phyloP scores from a whole-genome alignment of 108 stramenopile species.

The Skeletonema costatum region DNA sequence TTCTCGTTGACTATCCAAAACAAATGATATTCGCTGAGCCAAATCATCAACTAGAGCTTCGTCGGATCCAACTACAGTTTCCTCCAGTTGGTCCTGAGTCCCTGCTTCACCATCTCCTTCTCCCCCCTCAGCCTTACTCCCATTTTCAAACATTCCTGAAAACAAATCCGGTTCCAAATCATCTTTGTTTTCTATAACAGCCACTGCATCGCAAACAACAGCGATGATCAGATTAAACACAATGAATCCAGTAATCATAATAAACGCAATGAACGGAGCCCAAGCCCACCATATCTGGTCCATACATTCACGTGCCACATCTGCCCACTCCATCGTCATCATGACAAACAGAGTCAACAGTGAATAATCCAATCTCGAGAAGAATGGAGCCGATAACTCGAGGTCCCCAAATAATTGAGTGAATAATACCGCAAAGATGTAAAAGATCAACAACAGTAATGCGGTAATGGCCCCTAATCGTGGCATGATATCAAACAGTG shows the following conservation, averaged over 20 bases:
- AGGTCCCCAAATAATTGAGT: constrained; percentile 63
- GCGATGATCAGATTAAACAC: constrained; percentile 42
- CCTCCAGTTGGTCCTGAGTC: neutral
- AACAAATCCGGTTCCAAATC: constrained; percentile 5
- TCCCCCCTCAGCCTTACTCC: neutral
- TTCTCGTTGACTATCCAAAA: constrained; percentile 26
- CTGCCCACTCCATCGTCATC: constrained; percentile 48
- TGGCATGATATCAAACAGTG: constrained; percentile 65
- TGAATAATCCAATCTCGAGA: constrained; percentile 22
- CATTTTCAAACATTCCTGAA: neutral
- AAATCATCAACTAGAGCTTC: constrained; percentile 23
- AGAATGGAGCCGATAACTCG: constrained; percentile 23
- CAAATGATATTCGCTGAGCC: constrained; percentile 10
- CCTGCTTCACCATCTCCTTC: neutral
- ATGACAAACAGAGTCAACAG: constrained; percentile 33
- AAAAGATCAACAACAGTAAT: constrained; percentile 38
- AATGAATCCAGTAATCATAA: constrained; percentile 41
- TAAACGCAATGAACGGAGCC: constrained; percentile 31
- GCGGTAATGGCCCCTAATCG: constrained; percentile 39
- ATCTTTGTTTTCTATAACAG: constrained; percentile 22
- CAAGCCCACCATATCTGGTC: constrained; percentile 30
- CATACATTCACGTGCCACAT: constrained; percentile 33
- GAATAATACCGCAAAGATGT: constrained; percentile 76
- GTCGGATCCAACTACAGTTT: neutral
- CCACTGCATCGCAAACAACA: constrained; percentile 41